Base-by-base conservation (phyloP, 1,284 basidiomycete genomes). In the Uromyces viciae-fabae region DNA sequence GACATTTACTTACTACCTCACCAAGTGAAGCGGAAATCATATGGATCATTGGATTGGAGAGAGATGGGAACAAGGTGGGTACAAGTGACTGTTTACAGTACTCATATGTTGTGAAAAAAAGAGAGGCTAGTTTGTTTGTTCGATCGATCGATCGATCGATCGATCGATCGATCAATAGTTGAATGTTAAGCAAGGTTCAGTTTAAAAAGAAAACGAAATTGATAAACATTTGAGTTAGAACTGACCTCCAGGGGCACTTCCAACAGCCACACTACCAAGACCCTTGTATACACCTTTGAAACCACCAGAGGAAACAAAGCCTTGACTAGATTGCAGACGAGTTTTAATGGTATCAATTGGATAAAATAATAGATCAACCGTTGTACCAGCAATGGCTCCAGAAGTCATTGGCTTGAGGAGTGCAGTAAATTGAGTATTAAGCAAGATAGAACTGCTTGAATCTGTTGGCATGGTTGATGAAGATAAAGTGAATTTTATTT, bases 281-380 rank as follows among this genome's bases (percentile, higher is more conserved):
- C 97, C 96, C 83, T 93, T 92, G 87, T 99, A 99, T 17, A 99
- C 90, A 8, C 95, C 95, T 66, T 88, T 90, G 86, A 99, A 94
- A 0, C 95, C 96, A 9, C 97, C 96, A 0, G 94, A 91, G 33
- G 88, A 88, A 80, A 90, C 86, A 86, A 99, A 98, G 1, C 96
- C 96, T 85, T 93, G 91, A 0, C 91, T 87, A 3, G 94, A 92
- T 85, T 99, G 96, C 75, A 98, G 88, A 46, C 96, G 91, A 19
- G 96, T 98, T 87, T 99, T 99, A 85, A 98, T 88, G 0, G 96
- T 98, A 87, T 99, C 96, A 82, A 98, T 91, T 0, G 96, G 96
- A 86, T 94, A 98, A 88, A 98, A 96, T 49, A 98, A 90, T 81
- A 98, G 89, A 87, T 99, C 96, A 33, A 96, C 94, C 0, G 93